Evolutionary conservation across 768 basidiomycete genomes (phyloP).

Genomic region (Naganishia antarctica): DNA sequence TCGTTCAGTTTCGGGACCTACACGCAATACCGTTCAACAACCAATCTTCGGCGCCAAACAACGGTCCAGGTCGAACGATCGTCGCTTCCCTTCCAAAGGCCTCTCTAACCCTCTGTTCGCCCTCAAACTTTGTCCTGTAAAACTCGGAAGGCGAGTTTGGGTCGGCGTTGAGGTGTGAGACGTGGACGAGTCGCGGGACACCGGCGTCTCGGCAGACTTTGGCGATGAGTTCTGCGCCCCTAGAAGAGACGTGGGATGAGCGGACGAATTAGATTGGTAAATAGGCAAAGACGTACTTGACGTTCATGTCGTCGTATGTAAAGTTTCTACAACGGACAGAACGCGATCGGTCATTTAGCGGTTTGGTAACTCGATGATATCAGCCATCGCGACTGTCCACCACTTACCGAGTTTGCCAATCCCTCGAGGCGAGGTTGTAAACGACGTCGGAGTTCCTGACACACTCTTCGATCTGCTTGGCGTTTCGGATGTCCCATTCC

Average conservation of each 20-base stretch:
- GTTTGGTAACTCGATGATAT: too few relatives aligned
- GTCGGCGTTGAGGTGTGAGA: conserved; percentile 90
- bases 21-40: conserved; percentile 85
- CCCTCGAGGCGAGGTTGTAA: conserved; percentile 89
- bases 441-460: conserved; percentile 91
- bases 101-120: conserved; percentile 77
- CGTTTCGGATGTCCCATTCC: conserved; percentile 95
- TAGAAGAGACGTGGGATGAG: not conserved
- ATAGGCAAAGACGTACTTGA: conserved; percentile 46
- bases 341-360: too few relatives aligned
- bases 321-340: conserved; percentile 71
- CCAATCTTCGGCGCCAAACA: conserved; percentile 96
- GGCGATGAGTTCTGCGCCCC: conserved; percentile 79
- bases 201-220: conserved; percentile 68
- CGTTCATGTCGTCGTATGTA: conserved; percentile 72
- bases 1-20: conserved; percentile 57
- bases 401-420: conserved; percentile 80
- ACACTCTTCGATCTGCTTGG: conserved; percentile 87
- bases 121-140: conserved; percentile 83
- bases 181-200: conserved; percentile 80
- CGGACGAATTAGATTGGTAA: not conserved
- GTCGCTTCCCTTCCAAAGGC: conserved; percentile 74
- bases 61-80: conserved; percentile 73
- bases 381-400: not conserved
- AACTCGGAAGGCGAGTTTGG: conserved; percentile 70